These are phyloP conservation scores for Talaromyces sp. DNA, from an alignment of 2,329 filamentous ascomycete genomes.

Conservation along the genomic window DNA sequence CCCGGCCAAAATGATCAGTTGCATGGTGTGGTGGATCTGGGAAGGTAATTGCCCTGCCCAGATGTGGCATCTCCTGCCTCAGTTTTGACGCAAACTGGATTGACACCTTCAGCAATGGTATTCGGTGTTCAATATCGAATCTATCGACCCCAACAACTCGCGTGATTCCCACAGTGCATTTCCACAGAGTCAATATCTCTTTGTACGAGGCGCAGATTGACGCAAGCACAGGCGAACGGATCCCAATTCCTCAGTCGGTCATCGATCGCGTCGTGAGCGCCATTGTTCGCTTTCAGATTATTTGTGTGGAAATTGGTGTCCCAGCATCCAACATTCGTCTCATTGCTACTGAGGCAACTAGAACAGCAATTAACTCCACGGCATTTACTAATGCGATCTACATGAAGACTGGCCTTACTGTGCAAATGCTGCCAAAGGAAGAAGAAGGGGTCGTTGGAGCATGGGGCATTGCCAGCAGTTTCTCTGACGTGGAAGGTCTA, in stretches of 20 bases:
- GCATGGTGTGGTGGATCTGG: constrained; percentile 40
- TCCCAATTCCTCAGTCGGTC: constrained; percentile 60
- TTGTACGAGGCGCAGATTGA: constrained; percentile 73
- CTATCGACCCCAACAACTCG: constrained; percentile 70
- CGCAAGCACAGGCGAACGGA: constrained; percentile 38
- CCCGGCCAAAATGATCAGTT: constrained; percentile 21
- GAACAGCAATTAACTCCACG: constrained; percentile 73
- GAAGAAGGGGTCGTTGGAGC: constrained; percentile 82
- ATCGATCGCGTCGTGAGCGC: constrained; percentile 68
- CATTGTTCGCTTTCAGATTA: constrained; percentile 69
- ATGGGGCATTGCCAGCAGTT: constrained; percentile 76
- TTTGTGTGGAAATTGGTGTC: constrained; percentile 70
- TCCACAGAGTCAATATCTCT: constrained; percentile 76
- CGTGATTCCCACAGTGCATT: constrained; percentile 76
- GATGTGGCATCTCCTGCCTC: not conserved
- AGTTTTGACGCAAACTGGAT: constrained; percentile 1
- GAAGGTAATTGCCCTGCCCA: constrained; percentile 34
- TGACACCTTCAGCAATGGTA: constrained; percentile 68
- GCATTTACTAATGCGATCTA: constrained; percentile 69
- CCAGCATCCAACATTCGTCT: constrained; percentile 65
- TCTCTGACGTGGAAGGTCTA: constrained; percentile 69
- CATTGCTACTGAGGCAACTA: constrained; percentile 87
- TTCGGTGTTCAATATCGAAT: constrained; percentile 85
- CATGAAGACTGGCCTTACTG: constrained; percentile 63
- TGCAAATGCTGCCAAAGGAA: constrained; percentile 73